Evolutionary conservation across 1,284 basidiomycete genomes (phyloP), one percentile per base, ranked within the genome.

Genomic region (Salmacisia buchloeana): DNA sequence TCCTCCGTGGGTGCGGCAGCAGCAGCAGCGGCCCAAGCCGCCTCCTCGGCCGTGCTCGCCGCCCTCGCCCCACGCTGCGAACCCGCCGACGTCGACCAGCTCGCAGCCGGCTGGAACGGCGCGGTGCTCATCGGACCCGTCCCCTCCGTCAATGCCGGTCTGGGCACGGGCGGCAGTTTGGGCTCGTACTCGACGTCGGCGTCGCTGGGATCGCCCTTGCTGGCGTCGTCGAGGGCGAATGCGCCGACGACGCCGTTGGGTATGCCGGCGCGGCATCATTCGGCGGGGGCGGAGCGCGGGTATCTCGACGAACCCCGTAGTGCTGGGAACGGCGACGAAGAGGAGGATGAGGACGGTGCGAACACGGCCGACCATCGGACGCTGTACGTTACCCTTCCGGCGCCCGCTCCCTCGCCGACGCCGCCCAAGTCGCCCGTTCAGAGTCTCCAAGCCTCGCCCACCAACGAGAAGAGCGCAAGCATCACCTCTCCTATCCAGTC

Each of bases 321-420:
- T n/a, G n/a, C n/a, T n/a, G n/a, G 13, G 13, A 18, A 5, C 9
- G 27, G 29, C 34, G 27, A 29, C 6, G 49, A 18, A 7, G 27
- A 18, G 27, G 31, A 18, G 13, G 49, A 29, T 18, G 49, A 54
- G 15, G 49, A 54, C 13, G 49, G 13, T 18, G 49, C 31, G 27
- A 27, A 52, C n/a, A n/a, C n/a, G 27, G 46, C 23, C 27, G 13
- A 54, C 4, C 49, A 54, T 33, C 25, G 49, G 49, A 54, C 49
- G 25, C 49, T 54, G 27, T 54, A 54, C 21, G 49, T 54, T 9
- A 54, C 27, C 21, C 49, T 54, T 33, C 49, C 49, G 21, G 45
- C 45, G 25, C 27, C 25, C 18, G 13, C 27, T 12, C 15, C 49
- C 3, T 12, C 29, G 13, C 49, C 49, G 3, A 31, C 49, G 1